Conservation (phyloP, 192 early-diverging fungal species). For the Neocallimastix lanati region DNA sequence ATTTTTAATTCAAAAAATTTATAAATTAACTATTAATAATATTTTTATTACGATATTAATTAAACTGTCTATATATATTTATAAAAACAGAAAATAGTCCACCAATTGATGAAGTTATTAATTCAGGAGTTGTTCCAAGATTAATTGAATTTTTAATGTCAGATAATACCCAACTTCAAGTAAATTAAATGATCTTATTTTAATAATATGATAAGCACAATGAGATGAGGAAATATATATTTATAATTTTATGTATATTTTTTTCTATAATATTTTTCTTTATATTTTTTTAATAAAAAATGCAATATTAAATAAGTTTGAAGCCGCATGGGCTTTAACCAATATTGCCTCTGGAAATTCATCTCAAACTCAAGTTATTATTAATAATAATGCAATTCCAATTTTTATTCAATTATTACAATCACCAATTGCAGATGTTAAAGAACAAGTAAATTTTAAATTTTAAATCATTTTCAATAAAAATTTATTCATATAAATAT, state of each 20-base stretch:
- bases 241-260: too few species aligned
- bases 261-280: too few species aligned
- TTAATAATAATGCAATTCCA: constrained; percentile 23
- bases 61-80: neutral
- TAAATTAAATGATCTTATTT: neutral
- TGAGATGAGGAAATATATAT: too few species aligned
- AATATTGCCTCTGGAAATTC: constrained; percentile 25
- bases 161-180: constrained; percentile 8
- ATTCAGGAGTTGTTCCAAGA: constrained; percentile 19
- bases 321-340: constrained; percentile 33
- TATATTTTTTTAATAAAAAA: too few species aligned
- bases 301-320: constrained; percentile 10
- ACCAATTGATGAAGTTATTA: constrained; percentile 27
- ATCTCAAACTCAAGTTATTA: constrained; percentile 18
- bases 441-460: constrained; percentile 53
- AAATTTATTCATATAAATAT: too few species aligned
- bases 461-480: too few species aligned
- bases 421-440: constrained; percentile 71
- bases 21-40: too few species aligned
- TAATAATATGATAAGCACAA: neutral
- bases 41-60: too few species aligned
- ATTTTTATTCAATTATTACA: constrained; percentile 23
- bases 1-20: too few species aligned
- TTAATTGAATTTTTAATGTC: constrained; percentile 29
- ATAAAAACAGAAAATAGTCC: constrained; percentile 12